These are phyloP conservation scores for Podochytrium sp. DNA, from an alignment of 192 early-diverging fungal species.

Conservation along the genomic window DNA sequence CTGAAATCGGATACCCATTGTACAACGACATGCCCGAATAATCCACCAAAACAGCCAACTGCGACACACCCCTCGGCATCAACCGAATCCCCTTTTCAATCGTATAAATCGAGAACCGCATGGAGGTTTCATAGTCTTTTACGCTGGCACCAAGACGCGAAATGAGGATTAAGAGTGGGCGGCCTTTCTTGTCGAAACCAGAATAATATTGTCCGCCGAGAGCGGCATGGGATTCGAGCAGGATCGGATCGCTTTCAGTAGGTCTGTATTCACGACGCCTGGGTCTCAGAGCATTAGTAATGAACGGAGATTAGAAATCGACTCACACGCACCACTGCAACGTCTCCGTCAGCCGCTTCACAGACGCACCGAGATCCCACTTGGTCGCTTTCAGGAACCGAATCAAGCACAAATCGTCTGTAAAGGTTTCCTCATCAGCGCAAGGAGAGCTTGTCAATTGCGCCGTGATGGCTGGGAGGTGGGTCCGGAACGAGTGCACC, in stretches of 20 bases:
- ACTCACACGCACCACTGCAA: conserved; percentile 71
- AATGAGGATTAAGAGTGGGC: background rate
- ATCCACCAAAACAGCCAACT: conserved; percentile 79
- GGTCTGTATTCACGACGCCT: conserved; percentile 69
- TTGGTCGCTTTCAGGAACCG: conserved; percentile 74
- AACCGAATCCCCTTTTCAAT: conserved; percentile 77
- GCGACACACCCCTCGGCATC: conserved; percentile 74
- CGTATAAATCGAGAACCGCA: conserved; percentile 78
- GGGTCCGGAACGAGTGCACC: conserved; percentile 1
- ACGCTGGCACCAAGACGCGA: conserved; percentile 33
- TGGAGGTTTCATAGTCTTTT: conserved; percentile 63
- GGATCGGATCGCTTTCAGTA: conserved; percentile 64
- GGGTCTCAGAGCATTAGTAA: background rate
- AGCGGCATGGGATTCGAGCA: conserved; percentile 54
- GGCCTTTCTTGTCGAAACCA: conserved; percentile 16
- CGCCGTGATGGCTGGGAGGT: background rate
- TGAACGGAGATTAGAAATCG: background rate
- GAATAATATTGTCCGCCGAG: conserved; percentile 52
- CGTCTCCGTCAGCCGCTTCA: conserved; percentile 69
- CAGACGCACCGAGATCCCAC: conserved; percentile 61
- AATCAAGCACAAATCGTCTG: conserved; percentile 58
- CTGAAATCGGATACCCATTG: conserved; percentile 55
- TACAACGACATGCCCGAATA: conserved; percentile 74
- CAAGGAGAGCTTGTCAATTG: background rate
- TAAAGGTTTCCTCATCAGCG: conserved; percentile 39